Evolutionary conservation across 2,329 filamentous ascomycete species (phyloP).

Genomic region (Epichloe festucae): DNA sequence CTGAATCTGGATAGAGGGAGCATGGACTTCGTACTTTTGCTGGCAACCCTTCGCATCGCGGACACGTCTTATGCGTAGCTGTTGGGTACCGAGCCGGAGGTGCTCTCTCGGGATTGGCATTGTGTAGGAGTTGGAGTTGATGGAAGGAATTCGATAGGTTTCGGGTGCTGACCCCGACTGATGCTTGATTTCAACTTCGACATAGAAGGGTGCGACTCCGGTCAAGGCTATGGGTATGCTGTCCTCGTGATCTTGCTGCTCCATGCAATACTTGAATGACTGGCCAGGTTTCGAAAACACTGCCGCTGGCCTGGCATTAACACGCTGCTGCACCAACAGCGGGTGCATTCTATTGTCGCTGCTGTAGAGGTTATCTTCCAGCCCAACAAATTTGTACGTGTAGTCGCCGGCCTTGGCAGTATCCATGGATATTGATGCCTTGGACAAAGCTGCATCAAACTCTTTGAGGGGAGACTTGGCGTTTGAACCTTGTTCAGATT

Average conservation of each 20-base stretch:
- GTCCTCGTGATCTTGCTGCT: constrained; percentile 70
- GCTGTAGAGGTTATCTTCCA: constrained; percentile 79
- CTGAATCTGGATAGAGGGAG: constrained; percentile 74
- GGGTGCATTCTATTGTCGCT: constrained; percentile 54
- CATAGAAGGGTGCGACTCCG: constrained; percentile 73
- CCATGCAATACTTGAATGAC: constrained; percentile 89
- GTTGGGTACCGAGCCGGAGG: constrained; percentile 78
- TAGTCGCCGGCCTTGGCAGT: constrained; percentile 73
- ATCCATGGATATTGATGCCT: constrained; percentile 73
- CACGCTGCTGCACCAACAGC: constrained; percentile 64
- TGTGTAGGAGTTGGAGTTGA: constrained; percentile 59
- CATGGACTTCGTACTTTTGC: constrained; percentile 56
- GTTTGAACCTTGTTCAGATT: constrained; percentile 50
- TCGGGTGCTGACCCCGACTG: constrained; percentile 70
- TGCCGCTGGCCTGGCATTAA: constrained; percentile 73
- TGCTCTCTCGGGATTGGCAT: constrained; percentile 76
- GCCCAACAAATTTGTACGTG: constrained; percentile 70
- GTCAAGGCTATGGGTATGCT: constrained; percentile 76
- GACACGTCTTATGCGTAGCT: constrained; percentile 79
- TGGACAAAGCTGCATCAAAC: constrained; percentile 63
- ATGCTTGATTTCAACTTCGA: constrained; percentile 90
- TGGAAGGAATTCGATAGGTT: constrained; percentile 67
- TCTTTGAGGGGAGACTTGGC: constrained; percentile 54
- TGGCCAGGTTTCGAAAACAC: constrained; percentile 76
- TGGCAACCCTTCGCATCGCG: constrained; percentile 80